These are phyloP conservation scores for Centrapalus pauciflorus DNA, from an alignment of 129 eudicot species.

Conservation along the genomic window DNA sequence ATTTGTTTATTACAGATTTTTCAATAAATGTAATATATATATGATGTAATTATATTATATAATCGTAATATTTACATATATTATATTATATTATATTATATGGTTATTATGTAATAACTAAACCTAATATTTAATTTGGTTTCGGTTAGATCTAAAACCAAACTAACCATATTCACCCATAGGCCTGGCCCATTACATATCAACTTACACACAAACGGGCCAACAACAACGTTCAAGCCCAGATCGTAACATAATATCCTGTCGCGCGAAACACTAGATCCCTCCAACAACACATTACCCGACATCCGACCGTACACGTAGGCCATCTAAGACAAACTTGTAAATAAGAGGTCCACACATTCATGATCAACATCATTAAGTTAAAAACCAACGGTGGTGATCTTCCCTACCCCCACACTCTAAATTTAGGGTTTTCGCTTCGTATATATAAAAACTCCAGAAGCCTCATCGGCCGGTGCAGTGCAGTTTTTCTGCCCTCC, in stretches of 20 bases:
- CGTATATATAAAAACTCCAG: slow-evolving; percentile 14
- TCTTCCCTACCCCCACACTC: not conserved
- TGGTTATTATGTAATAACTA: no score
- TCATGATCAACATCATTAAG: slow-evolving; percentile 7
- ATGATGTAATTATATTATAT: no score
- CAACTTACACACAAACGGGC: no score
- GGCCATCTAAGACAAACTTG: not conserved
- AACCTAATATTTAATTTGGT: no score
- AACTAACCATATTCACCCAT: no score
- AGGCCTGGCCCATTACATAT: no score
- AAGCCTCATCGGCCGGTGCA: slow-evolving; percentile 28
- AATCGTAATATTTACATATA: no score
- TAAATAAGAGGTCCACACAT: not conserved
- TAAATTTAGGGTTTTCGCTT: slow-evolving; percentile 30
- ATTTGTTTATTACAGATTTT: no score
- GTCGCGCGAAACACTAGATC: not conserved
- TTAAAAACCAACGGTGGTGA: slow-evolving; percentile 19
- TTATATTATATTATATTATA: no score
- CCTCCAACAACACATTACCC: not conserved
- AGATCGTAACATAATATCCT: not conserved
- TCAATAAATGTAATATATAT: no score
- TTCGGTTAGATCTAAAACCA: no score
- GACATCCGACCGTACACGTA: not conserved
- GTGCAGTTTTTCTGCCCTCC: slow-evolving; percentile 79
- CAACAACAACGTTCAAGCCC: not conserved